These are phyloP conservation scores for Albizia julibrissin DNA, from an alignment of 306 rosid genomes.

Conservation along the genomic window DNA sequence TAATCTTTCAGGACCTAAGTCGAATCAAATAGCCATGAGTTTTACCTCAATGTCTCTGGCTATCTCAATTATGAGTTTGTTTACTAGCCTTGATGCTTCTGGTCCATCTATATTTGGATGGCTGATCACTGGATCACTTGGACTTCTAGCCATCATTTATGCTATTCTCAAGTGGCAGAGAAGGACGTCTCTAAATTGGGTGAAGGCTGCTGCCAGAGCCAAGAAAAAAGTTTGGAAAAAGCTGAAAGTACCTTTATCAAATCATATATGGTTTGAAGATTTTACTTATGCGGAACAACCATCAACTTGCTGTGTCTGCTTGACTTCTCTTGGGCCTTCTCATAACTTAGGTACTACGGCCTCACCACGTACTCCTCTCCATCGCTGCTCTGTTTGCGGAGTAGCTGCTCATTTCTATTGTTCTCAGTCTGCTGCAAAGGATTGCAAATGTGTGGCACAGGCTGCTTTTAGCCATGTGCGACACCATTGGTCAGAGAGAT, in stretches of 20 bases:
- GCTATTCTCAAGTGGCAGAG: conserved; percentile 73
- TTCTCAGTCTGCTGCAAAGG: conserved; percentile 64
- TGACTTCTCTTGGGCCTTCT: conserved; percentile 65
- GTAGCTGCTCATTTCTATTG: conserved; percentile 79
- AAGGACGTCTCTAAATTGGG: conserved; percentile 69
- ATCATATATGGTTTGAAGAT: conserved; percentile 72
- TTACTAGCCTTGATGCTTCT: conserved; percentile 45
- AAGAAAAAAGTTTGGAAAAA: conserved; percentile 75
- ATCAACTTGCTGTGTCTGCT: conserved; percentile 72
- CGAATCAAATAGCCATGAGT: conserved; percentile 28
- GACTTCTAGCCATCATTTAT: conserved; percentile 56
- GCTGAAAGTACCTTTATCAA: conserved; percentile 61
- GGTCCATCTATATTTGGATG: conserved; percentile 57
- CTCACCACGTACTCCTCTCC: conserved; percentile 51
- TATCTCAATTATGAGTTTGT: conserved; percentile 43
- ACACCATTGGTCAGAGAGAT: conserved; percentile 85
- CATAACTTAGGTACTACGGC: conserved; percentile 62
- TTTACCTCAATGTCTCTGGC: conserved; percentile 48
- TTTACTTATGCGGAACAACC: conserved; percentile 62
- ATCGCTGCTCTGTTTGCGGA: conserved; percentile 83
- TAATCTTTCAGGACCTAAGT: conserved; percentile 17
- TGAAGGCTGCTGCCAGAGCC: conserved; percentile 75
- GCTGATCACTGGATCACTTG: conserved; percentile 67
- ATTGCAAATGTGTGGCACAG: conserved; percentile 82
- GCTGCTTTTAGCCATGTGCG: conserved; percentile 63